Base-by-base conservation (phyloP, 352 stramenopile genomes). In the Globisporangium polare region DNA sequence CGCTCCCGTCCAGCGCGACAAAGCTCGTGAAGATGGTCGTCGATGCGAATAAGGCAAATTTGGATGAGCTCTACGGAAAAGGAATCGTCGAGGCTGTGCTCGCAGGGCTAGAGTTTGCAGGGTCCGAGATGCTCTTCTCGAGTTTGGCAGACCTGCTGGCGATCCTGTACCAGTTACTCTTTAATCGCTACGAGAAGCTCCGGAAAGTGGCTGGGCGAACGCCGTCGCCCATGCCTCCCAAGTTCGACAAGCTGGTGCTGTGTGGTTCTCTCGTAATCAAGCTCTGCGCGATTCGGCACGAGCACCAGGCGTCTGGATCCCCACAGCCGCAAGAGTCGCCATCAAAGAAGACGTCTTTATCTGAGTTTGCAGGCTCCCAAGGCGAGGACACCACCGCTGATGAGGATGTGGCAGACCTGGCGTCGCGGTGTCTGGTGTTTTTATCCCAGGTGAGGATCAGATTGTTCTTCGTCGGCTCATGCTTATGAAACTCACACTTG, bases 351-450 rank as follows among this genome's bases (percentile, higher is more conserved):
- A 54, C 26, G n/a, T 8, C 2, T 1, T n/a, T 2, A 1, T 22
- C 53, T 27, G 41, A n/a, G 8, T 49, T 50, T 29, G 41, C 3
- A 3, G 20, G 10, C 2, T 9, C 9, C 3, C 31, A 46, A 9
- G 27, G 43, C 10, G 50, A 65, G 10, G 41, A 54, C n/a, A 51
- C 41, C 12, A 8, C 52, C 47, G 35, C 53, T 52, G 58, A 69
- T 37, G 51, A 73, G 9, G 43, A 68, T n/a, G 47, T 76, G 17
- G 68, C 72, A 0, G 72, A 86, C 46, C 26, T 83, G 35, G 67
- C 77, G 8, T 90, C 81, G 18, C 67, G 78, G 2, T 88, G 78
- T 59, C 64, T 90, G 41, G 64, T 89, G 9, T 81, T 78, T 20
- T 60, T 86, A 20, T 89, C 81, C 5, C 81, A 88, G 78, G 81